Conservation (phyloP, 2,329 filamentous ascomycete species). For the Alternaria novae-zelandiae region DNA sequence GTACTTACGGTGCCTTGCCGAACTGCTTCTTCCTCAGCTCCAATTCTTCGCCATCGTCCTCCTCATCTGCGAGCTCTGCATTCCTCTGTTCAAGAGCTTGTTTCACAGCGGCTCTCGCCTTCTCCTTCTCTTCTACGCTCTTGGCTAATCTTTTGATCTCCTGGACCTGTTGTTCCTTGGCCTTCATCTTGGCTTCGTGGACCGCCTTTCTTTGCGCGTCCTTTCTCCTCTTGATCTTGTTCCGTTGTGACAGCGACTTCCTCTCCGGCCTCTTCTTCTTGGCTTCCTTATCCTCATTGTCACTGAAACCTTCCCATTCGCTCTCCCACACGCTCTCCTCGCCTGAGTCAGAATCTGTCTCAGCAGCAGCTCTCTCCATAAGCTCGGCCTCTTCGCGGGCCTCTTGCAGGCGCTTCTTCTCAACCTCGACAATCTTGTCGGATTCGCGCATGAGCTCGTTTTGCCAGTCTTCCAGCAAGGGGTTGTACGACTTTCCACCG, state of each 20-base stretch:
- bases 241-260: conserved; percentile 86
- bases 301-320: conserved; percentile 67
- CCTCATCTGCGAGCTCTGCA: conserved; percentile 31
- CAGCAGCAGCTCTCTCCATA: conserved; percentile 73
- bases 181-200: conserved; percentile 77
- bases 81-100: conserved; percentile 36
- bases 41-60: conserved; percentile 48
- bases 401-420: conserved; percentile 73
- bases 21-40: conserved; percentile 73
- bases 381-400: conserved; percentile 71
- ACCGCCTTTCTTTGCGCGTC: conserved; percentile 79
- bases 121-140: conserved; percentile 67
- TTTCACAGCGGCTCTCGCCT: conserved; percentile 38
- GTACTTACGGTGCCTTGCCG: conserved; percentile 64
- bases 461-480: conserved; percentile 84
- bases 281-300: conserved; percentile 60
- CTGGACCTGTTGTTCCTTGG: conserved; percentile 73
- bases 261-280: conserved; percentile 78
- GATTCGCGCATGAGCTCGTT: conserved; percentile 76
- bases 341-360: conserved; percentile 76
- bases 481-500: conserved; percentile 92
- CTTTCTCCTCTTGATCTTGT: conserved; percentile 87
- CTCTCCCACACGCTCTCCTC: conserved; percentile 96
- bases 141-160: conserved; percentile 74
- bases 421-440: conserved; percentile 77